Evolutionary conservation across 2,329 filamentous ascomycete species (phyloP).

Genomic region (Lasiodiplodia theobromae): DNA sequence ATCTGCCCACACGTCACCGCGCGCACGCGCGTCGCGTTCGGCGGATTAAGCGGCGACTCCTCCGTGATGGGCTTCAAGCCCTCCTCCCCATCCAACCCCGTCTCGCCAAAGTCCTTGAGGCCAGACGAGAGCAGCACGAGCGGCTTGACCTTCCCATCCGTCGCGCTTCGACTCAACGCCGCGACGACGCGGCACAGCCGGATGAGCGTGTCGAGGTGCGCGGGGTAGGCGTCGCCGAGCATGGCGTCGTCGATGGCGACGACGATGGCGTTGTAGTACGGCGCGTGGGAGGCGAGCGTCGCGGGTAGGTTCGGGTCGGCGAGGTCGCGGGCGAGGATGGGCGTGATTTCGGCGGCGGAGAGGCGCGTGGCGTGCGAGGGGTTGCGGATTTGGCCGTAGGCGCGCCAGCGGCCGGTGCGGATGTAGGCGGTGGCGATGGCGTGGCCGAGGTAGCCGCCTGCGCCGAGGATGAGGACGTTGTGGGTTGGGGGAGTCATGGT

Average conservation of each 20-base stretch:
- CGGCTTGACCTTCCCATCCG: background rate
- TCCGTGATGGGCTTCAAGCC: background rate
- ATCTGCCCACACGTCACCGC: background rate
- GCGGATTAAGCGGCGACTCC: background rate
- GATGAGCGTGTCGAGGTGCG: background rate
- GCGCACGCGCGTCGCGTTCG: background rate
- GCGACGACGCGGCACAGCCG: background rate
- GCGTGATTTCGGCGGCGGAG: background rate
- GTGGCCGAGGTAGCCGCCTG: background rate
- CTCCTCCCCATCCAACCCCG: background rate
- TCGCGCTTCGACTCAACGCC: background rate
- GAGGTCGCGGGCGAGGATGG: background rate
- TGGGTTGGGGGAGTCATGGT: background rate
- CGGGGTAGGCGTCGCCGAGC: background rate
- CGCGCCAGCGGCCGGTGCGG: background rate
- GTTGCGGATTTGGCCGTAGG: background rate
- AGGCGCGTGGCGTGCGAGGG: background rate
- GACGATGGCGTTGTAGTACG: background rate
- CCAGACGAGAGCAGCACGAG: background rate
- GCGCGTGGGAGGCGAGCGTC: background rate
- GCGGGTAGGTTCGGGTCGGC: background rate
- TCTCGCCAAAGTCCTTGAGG: constrained; percentile 1
- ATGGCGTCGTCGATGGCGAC: background rate
- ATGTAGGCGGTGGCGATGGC: background rate
- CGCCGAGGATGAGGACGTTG: background rate